A percentile compares a stretch with the other conserved stretches of the same genome.
phyloP scores from a whole-genome alignment of 352 stramenopile species.

The Phytopythium mirpurense region DNA sequence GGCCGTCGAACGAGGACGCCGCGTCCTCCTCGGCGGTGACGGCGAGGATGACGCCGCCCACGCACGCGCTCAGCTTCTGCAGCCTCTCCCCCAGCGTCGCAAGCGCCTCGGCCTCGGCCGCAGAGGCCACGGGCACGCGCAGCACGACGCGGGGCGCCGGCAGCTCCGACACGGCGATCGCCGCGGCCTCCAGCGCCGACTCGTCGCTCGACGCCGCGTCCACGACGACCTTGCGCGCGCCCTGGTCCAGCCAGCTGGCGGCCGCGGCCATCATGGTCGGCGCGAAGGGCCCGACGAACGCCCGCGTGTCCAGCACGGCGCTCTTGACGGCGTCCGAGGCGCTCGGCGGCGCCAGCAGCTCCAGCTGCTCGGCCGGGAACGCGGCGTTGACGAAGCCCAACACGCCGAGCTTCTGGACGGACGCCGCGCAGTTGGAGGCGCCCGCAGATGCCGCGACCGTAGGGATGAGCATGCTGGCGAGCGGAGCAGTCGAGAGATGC shows the following conservation, averaged over 20 bases:
- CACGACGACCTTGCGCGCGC: slow-evolving; percentile 49
- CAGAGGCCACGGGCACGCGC: slow-evolving; percentile 32
- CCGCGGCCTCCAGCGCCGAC: slow-evolving; percentile 39
- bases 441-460: slow-evolving; percentile 10
- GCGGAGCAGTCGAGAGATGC: neutral
- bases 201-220: slow-evolving; percentile 38
- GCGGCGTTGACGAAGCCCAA: slow-evolving; percentile 35
- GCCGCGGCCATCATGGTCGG: slow-evolving; percentile 48
- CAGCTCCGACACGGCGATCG: slow-evolving; percentile 56
- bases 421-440: slow-evolving; percentile 5
- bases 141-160: slow-evolving; percentile 56
- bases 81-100: slow-evolving; percentile 30
- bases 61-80: slow-evolving; percentile 22
- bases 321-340: slow-evolving; percentile 27
- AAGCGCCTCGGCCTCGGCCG: slow-evolving; percentile 18
- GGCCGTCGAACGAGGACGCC: slow-evolving; percentile 7
- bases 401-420: slow-evolving; percentile 39
- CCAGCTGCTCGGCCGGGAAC: slow-evolving; percentile 24
- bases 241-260: slow-evolving; percentile 64
- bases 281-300: slow-evolving; percentile 58
- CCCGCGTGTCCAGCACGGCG: slow-evolving; percentile 35
- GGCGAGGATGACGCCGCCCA: slow-evolving; percentile 43
- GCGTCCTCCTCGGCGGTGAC: slow-evolving; percentile 11
- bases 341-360: slow-evolving; percentile 19
- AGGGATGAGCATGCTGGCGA: slow-evolving; percentile 24